Conservation (phyloP, 2,329 filamentous ascomycete genomes). For the Fusarium pseudocircinatum region DNA sequence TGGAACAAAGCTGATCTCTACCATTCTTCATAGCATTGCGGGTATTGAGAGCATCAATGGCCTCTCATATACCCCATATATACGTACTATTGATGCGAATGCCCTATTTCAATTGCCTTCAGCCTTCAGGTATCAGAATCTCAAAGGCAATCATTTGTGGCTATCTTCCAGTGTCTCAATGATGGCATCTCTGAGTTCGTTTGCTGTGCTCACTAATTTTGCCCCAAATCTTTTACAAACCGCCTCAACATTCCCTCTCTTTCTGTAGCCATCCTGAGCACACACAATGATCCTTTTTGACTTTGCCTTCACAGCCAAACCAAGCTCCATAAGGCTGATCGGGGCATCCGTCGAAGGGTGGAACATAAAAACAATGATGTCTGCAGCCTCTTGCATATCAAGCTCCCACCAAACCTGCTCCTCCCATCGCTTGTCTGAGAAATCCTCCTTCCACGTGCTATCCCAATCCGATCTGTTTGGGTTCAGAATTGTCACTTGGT, state of each 20-base stretch:
- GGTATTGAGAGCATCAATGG: background rate
- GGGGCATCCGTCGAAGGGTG: constrained; percentile 62
- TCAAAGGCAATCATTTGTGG: background rate
- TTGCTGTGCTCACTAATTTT: constrained; percentile 52
- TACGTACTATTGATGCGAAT: background rate
- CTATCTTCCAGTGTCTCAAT: constrained; percentile 15
- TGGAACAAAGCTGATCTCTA: background rate
- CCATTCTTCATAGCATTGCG: background rate
- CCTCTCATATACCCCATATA: background rate
- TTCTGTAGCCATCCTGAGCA: constrained; percentile 62
- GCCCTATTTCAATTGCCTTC: background rate
- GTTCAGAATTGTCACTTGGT: constrained; percentile 65
- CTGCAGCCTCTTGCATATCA: constrained; percentile 61
- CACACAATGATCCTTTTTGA: constrained; percentile 64
- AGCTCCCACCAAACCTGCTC: constrained; percentile 72
- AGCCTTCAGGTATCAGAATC: background rate
- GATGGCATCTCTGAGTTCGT: constrained; percentile 52
- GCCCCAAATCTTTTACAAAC: constrained; percentile 59
- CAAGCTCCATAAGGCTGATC: constrained; percentile 69
- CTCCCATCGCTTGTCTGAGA: constrained; percentile 56
- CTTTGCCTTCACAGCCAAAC: constrained; percentile 56
- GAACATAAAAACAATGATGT: constrained; percentile 67
- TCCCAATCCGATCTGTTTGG: constrained; percentile 68
- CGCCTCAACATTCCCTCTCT: constrained; percentile 69
- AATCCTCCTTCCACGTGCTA: constrained; percentile 60